These are phyloP conservation scores for Catenaria anguillulae DNA, from an alignment of 371 early-diverging fungal genomes.

Conservation along the genomic window DNA sequence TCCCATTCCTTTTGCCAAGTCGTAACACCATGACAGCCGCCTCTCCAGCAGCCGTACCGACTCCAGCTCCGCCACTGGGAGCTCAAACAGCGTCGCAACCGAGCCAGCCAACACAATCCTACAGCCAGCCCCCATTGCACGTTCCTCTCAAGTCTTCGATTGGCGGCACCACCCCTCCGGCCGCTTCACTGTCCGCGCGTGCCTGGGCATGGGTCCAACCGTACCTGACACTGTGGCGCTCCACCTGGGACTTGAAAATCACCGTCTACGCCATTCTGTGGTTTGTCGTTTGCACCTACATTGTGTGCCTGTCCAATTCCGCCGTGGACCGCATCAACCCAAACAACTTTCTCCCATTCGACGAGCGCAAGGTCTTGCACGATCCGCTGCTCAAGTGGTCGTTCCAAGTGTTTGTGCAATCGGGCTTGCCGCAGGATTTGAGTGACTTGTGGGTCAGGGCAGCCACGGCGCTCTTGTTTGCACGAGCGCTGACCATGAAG, in stretches of 20 bases:
- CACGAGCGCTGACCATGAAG: background rate
- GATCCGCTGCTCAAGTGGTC: slow-evolving; percentile 19
- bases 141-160: too few relatives aligned
- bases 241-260: background rate
- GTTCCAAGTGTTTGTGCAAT: slow-evolving; percentile 13
- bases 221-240: background rate
- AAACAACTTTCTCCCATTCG: slow-evolving; percentile 14
- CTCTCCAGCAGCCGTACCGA: too few relatives aligned
- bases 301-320: slow-evolving; percentile 14
- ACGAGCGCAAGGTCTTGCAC: slow-evolving; percentile 15
- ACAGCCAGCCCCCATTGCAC: too few relatives aligned
- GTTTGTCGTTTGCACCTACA: background rate
- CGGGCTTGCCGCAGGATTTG: slow-evolving; percentile 1
- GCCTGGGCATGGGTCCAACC: background rate
- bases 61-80: too few relatives aligned
- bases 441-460: background rate
- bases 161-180: too few relatives aligned
- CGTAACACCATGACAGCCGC: too few relatives aligned
- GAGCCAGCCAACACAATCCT: too few relatives aligned
- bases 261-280: background rate
- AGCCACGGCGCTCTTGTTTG: background rate
- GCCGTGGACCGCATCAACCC: slow-evolving; percentile 21
- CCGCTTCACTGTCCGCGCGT: too few relatives aligned
- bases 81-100: too few relatives aligned
- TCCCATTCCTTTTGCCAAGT: too few relatives aligned